Percentiles rank a stretch among this genome's conserved stretches.
phyloP scores from a whole-genome alignment of 2,329 filamentous ascomycete genomes.

The Bipolaris gigantea region DNA sequence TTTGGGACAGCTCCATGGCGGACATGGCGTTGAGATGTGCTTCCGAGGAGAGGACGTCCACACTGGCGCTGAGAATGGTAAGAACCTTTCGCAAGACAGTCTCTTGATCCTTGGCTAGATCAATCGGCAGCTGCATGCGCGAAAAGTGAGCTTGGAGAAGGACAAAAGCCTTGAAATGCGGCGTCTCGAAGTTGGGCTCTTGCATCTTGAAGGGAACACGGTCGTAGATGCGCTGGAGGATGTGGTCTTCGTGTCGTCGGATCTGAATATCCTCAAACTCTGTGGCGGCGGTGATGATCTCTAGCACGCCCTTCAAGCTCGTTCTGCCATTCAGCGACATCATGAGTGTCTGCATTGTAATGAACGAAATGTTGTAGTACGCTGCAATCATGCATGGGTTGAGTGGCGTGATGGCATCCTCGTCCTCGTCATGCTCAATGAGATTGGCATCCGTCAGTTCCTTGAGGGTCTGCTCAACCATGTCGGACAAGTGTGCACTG shows the following conservation, averaged over 20 bases:
- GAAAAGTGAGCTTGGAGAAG: constrained; percentile 96
- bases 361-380: constrained; percentile 99
- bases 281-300: constrained; percentile 94
- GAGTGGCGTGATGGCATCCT: constrained; percentile 83
- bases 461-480: constrained; percentile 89
- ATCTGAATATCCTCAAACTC: constrained; percentile 97
- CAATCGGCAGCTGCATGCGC: constrained; percentile 92
- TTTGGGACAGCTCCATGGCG: constrained; percentile 99
- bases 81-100: constrained; percentile 81
- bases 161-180: constrained; percentile 98
- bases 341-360: constrained; percentile 98
- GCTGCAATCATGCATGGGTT: constrained; percentile 98
- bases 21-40: constrained; percentile 96
- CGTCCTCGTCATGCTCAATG: constrained; percentile 86
- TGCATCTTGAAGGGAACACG: constrained; percentile 94
- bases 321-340: constrained; percentile 85
- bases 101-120: constrained; percentile 95
- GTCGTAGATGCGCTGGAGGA: constrained; percentile 91
- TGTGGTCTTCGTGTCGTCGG: constrained; percentile 83
- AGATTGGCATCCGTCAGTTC: constrained; percentile 92
- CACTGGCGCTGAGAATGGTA: constrained; percentile 84
- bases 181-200: constrained; percentile 82
- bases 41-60: constrained; percentile 93
- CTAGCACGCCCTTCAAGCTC: constrained; percentile 94
- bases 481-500: constrained; percentile 90